Conservation (phyloP, 371 early-diverging fungal genomes). For the Catenaria anguillulae region DNA sequence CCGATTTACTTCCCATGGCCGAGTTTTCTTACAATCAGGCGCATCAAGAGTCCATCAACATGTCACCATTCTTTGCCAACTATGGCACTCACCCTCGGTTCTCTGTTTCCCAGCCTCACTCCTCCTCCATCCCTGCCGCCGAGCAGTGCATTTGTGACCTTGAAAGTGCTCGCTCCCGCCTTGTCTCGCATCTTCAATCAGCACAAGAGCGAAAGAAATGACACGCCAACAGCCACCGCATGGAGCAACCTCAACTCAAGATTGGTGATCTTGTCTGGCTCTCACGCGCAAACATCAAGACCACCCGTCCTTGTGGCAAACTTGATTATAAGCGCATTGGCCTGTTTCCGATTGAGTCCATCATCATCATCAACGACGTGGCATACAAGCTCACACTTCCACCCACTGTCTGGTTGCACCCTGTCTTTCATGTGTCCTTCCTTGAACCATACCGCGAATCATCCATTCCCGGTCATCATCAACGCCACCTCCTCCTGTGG, state of each 20-base stretch:
- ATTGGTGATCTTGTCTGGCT: neutral
- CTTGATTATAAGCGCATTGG: neutral
- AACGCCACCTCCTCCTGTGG: constrained; percentile 12
- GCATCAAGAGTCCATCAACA: constrained; percentile 9
- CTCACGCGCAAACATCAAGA: neutral
- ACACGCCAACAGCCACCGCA: neutral
- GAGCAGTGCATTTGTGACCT: neutral
- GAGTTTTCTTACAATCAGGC: constrained; percentile 26
- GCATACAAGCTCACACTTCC: constrained; percentile 16
- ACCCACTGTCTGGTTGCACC: constrained; percentile 18
- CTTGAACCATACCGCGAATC: constrained; percentile 10
- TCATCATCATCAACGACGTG: constrained; percentile 1
- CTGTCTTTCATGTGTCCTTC: constrained; percentile 22
- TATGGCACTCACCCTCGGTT: neutral
- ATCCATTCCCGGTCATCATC: constrained; percentile 12
- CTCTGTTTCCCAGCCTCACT: neutral
- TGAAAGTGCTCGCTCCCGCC: neutral
- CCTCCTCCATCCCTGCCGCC: neutral
- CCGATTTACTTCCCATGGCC: constrained; percentile 15
- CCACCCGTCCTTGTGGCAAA: neutral
- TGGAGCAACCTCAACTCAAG: neutral
- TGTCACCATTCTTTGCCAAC: constrained; percentile 13
- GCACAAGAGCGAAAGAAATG: neutral
- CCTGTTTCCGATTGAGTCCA: neutral
- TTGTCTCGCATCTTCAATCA: neutral